Evolutionary conservation across 2,329 filamentous ascomycete genomes (phyloP).

Genomic region (Colletotrichum australisinense): DNA sequence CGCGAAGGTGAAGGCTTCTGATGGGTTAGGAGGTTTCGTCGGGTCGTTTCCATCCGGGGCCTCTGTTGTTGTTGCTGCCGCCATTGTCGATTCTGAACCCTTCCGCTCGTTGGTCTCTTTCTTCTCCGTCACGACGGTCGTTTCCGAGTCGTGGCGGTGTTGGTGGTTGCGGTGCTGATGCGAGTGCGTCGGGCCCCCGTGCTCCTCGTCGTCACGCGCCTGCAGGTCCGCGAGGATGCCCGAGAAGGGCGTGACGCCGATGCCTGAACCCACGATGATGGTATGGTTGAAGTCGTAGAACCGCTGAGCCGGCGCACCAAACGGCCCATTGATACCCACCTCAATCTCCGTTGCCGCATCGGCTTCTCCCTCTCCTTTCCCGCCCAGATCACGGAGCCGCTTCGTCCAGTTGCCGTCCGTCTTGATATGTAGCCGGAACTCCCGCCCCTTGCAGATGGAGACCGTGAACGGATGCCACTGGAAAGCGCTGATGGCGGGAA

Average conservation of each 20-base stretch:
- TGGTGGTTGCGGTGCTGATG: constrained; percentile 6
- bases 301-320: constrained; percentile 67
- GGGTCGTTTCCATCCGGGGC: constrained; percentile 16
- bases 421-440: constrained; percentile 68
- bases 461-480: constrained; percentile 72
- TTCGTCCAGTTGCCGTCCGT: constrained; percentile 68
- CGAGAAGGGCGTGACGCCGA: constrained; percentile 69
- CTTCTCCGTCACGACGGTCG: constrained; percentile 22
- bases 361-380: constrained; percentile 39
- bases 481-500: constrained; percentile 62
- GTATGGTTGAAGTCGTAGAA: constrained; percentile 69
- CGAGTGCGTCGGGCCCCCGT: constrained; percentile 41
- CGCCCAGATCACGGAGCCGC: constrained; percentile 55
- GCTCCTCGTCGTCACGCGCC: constrained; percentile 53
- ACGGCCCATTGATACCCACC: constrained; percentile 67
- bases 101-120: background rate
- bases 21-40: constrained; percentile 32
- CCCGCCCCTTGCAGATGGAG: constrained; percentile 62
- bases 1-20: constrained; percentile 42
- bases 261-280: constrained; percentile 67
- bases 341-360: constrained; percentile 48
- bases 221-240: constrained; percentile 67
- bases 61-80: background rate
- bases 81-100: background rate
- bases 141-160: constrained; percentile 35